Conservation (phyloP, 257 asterid genomes). For the Apocynum venetum region DNA sequence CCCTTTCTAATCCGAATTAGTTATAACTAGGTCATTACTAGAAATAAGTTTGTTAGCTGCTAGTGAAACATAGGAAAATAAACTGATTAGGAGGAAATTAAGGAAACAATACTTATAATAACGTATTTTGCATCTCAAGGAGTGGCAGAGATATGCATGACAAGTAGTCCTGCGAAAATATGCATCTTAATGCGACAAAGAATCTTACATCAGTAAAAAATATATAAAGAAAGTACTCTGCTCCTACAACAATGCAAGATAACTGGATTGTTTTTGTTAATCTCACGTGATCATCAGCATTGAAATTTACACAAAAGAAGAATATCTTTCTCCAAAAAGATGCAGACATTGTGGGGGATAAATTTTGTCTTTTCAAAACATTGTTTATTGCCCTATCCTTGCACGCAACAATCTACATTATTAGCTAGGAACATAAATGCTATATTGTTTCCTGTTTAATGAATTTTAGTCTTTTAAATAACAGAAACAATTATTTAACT, state of each 20-base stretch:
- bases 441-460: background rate
- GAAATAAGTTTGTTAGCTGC: background rate
- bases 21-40: no score
- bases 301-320: background rate
- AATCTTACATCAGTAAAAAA: background rate
- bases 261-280: background rate
- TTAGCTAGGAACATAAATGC: background rate
- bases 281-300: background rate
- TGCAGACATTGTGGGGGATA: background rate
- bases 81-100: no score
- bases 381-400: background rate
- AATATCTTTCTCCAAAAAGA: background rate
- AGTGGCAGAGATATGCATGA: constrained; percentile 3
- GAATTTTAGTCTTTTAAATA: background rate
- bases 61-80: background rate
- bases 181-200: background rate
- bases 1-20: background rate
- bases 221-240: background rate
- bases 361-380: background rate
- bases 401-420: background rate
- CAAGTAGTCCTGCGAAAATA: background rate
- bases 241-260: background rate
- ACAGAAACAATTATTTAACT: background rate
- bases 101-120: background rate
- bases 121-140: background rate